A percentile compares a stretch with the other conserved stretches of the same genome.
phyloP scores from a whole-genome alignment of 169 alveolate genomes.

The Plasmodium malariae region DNA sequence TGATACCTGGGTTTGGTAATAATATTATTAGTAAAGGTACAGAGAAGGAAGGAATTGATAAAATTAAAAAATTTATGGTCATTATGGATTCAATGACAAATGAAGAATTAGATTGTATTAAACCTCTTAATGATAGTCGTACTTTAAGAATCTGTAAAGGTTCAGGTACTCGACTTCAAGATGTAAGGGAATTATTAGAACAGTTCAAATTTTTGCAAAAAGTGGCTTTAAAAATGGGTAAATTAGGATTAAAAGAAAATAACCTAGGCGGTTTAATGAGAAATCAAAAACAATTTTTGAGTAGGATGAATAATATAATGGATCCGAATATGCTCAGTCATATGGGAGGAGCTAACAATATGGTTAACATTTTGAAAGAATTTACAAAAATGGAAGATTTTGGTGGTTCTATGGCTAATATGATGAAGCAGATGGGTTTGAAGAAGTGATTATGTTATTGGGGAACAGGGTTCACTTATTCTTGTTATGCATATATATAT shows the following conservation, averaged over 20 bases:
- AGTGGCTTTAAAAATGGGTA: constrained; percentile 98
- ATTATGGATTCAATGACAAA: constrained; percentile 98
- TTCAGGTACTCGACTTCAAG: constrained; percentile 94
- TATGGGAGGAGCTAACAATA: constrained; percentile 97
- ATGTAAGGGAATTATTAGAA: constrained; percentile 93
- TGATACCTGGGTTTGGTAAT: constrained; percentile 95
- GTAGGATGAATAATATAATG: constrained; percentile 94
- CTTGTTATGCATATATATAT: neutral
- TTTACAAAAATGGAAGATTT: constrained; percentile 76
- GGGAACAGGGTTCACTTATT: neutral
- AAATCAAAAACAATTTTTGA: constrained; percentile 95
- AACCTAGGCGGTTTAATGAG: constrained; percentile 93
- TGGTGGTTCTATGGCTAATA: constrained; percentile 72
- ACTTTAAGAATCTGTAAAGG: constrained; percentile 96
- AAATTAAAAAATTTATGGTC: constrained; percentile 95
- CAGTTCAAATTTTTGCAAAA: constrained; percentile 96
- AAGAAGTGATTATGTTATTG: constrained; percentile 9
- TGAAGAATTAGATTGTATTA: constrained; percentile 95
- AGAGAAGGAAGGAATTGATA: constrained; percentile 97
- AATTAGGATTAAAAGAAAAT: constrained; percentile 93
- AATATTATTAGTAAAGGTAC: constrained; percentile 94
- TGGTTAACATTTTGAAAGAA: constrained; percentile 96
- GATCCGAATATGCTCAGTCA: constrained; percentile 96
- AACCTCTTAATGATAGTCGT: constrained; percentile 93
- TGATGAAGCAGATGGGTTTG: constrained; percentile 78